phyloP scores from a whole-genome alignment of 306 rosid genomes.

The Mucuna pruriens region DNA sequence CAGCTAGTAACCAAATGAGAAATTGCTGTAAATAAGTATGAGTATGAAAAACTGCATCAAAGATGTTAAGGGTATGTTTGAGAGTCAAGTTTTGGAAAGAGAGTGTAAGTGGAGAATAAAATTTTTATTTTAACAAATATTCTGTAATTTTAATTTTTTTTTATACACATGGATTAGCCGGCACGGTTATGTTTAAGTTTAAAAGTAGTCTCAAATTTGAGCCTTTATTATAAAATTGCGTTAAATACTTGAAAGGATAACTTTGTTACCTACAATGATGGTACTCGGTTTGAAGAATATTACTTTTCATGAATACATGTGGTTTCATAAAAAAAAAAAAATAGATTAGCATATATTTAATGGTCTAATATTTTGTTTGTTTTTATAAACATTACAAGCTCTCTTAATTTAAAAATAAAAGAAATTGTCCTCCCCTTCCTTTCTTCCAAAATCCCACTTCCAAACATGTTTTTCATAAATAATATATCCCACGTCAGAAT shows the following conservation, averaged over 20 bases:
- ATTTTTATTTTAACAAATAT: background rate
- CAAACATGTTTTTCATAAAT: background rate
- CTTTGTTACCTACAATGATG: no score
- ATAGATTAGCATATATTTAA: background rate
- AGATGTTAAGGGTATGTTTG: background rate
- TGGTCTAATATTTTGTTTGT: background rate
- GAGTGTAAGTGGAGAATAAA: background rate
- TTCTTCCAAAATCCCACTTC: background rate
- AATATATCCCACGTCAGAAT: background rate
- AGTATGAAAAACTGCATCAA: background rate
- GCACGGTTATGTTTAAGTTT: no score
- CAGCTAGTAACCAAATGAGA: background rate
- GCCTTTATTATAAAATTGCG: no score
- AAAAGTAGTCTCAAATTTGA: no score
- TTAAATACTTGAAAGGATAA: no score
- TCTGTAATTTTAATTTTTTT: no score
- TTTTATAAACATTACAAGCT: background rate
- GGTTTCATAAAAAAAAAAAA: no score
- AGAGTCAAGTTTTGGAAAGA: background rate
- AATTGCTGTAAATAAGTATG: background rate
- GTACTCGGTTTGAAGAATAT: no score
- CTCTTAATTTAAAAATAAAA: background rate
- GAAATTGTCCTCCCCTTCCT: background rate
- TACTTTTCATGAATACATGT: no score
- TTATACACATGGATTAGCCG: no score